Evolutionary conservation across 2,329 filamentous ascomycete species (phyloP).

Genomic region (Fusarium denticulatum): DNA sequence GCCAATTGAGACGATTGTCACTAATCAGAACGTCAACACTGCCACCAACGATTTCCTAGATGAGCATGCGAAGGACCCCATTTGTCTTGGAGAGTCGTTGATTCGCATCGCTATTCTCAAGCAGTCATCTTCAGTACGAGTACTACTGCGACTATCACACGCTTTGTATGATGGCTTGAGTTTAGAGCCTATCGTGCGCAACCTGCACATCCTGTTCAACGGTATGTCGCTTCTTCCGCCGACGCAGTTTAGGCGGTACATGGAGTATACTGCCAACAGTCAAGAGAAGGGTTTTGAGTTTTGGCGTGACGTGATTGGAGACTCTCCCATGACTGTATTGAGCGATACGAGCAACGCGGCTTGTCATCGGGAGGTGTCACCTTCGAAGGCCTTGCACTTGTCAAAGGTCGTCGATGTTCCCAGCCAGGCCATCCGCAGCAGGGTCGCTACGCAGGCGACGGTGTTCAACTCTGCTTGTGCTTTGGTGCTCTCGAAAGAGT

Average conservation of each 20-base stretch:
- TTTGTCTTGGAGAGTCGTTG: not conserved
- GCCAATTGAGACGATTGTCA: not conserved
- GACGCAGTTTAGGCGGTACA: conserved; percentile 28
- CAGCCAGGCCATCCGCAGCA: not conserved
- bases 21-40: not conserved
- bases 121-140: not conserved
- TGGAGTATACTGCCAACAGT: conserved; percentile 10
- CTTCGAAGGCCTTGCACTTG: not conserved
- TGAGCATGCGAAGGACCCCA: not conserved
- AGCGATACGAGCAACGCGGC: not conserved
- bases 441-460: not conserved
- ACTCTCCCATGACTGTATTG: conserved; percentile 2
- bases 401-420: conserved; percentile 8
- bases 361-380: not conserved
- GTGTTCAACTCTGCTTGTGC: conserved; percentile 8
- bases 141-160: conserved; percentile 32
- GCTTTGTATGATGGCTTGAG: conserved; percentile 40
- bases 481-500: not conserved
- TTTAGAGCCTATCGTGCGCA: conserved; percentile 26
- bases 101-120: conserved; percentile 14
- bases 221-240: conserved; percentile 8
- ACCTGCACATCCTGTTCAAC: conserved; percentile 25
- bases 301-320: conserved; percentile 6
- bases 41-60: not conserved
- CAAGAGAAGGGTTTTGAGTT: not conserved